Evolutionary conservation across 2,329 filamentous ascomycete genomes (phyloP), one percentile per base, ranked within the genome.

Genomic region (Botrytis cinerea): DNA sequence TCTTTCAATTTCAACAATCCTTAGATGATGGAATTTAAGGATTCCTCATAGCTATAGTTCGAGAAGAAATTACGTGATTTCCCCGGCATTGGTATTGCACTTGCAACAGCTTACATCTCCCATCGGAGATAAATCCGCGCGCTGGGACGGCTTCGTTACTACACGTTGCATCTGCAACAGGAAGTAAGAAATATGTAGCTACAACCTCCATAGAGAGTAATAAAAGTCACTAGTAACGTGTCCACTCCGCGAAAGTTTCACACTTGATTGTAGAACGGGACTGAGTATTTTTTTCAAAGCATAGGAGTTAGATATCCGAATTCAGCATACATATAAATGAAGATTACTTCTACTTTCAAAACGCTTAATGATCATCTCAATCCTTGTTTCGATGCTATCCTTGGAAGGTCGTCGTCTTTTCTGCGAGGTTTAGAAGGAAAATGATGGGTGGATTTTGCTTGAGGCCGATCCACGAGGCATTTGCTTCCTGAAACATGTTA

Each of bases 131-230:
- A 25, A 35, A 16, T 20, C 16, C 25, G 28, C 5, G 18, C 5
- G 25, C 4, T 35, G 14, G 5, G 22, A 35, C 10, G 43, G 14
- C 10, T 1, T 48, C 20, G 20, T 32, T 66, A 25, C 12, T 25
- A 48, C 43, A 46, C 5, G 8, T 25, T 48, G 5, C 1, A 54
- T 18, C 16, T 18, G 2, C 2, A 4, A 18, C 7, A 18, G 0
- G 2, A 1, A 54, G 6, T 18, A 6, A 28, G 25, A 16, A 16
- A 18, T 54, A n/a, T 2, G 0, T 28, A 54, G 51, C 14, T 18
- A 18, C 0, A 28, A 16, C 25, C 12, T 28, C 1, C 14, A 28
- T 1, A 18, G 2, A 28, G 0, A 18, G 2, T 8, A 28, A 54
- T 8, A 28, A 54, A 12, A 16, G 25, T 16, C 51, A n/a, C 12